These are phyloP conservation scores for Perilla frutescens DNA, from an alignment of 257 asterid genomes.

Conservation along the genomic window DNA sequence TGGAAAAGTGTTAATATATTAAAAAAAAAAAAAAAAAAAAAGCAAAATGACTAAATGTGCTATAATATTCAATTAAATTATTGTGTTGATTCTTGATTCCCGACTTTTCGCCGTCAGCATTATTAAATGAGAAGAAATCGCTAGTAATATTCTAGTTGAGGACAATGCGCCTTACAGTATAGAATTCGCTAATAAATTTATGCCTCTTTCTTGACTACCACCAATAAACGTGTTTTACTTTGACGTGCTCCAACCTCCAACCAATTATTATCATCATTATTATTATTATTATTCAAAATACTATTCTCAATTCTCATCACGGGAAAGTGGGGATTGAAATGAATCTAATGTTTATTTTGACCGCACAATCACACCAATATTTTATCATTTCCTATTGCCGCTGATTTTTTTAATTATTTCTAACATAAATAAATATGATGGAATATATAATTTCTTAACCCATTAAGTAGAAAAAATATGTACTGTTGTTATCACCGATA, in stretches of 20 bases:
- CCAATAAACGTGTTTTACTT: conserved; percentile 5
- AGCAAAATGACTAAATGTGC: too few species aligned
- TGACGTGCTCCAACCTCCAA: conserved; percentile 38
- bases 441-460: too few species aligned
- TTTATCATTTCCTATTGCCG: too few species aligned
- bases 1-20: not conserved
- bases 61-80: too few species aligned
- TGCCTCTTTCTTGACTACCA: conserved; percentile 2
- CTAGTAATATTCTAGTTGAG: conserved; percentile 16
- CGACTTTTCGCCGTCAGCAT: not conserved
- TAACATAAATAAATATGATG: too few species aligned
- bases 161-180: not conserved
- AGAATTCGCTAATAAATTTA: conserved; percentile 5
- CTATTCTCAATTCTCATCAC: not conserved
- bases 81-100: conserved; percentile 28
- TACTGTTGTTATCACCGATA: too few species aligned
- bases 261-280: not conserved
- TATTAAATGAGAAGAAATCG: not conserved
- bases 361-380: not conserved
- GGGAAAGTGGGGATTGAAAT: conserved; percentile 30
- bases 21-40: too few species aligned
- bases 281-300: not conserved
- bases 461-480: too few species aligned
- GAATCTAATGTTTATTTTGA: conserved; percentile 36
- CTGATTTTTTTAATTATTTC: too few species aligned